These are phyloP conservation scores for Primulina eburnea DNA, from an alignment of 257 asterid genomes.

Conservation along the genomic window DNA sequence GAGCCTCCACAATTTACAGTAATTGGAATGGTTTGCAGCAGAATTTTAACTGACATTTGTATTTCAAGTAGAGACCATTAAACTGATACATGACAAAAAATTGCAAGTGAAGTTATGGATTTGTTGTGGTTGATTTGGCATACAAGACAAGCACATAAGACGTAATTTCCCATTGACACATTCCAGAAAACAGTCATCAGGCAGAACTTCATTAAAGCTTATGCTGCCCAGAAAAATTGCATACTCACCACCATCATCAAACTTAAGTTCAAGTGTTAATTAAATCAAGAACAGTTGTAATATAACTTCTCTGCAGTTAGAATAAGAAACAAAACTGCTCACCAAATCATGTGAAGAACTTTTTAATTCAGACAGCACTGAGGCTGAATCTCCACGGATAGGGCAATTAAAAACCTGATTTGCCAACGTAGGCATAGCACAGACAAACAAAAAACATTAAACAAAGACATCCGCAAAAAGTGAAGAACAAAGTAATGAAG, in stretches of 20 bases:
- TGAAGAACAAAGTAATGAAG: neutral
- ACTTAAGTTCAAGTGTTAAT: constrained; percentile 9
- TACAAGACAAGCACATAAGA: neutral
- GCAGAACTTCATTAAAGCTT: neutral
- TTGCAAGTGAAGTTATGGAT: neutral
- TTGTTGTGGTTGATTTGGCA: neutral
- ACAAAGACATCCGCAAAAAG: constrained; percentile 8
- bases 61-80: neutral
- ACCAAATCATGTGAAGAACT: constrained; percentile 95
- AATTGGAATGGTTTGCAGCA: constrained; percentile 5
- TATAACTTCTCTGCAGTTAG: constrained; percentile 17
- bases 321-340: constrained; percentile 31
- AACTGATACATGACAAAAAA: neutral
- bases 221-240: constrained; percentile 15
- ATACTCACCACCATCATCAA: constrained; percentile 9
- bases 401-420: constrained; percentile 95
- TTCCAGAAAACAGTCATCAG: constrained; percentile 4
- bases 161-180: constrained; percentile 2
- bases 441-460: constrained; percentile 10
- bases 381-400: constrained; percentile 87
- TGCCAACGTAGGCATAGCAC: constrained; percentile 23
- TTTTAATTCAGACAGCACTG: constrained; percentile 74
- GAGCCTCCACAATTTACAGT: neutral
- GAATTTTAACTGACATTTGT: constrained; percentile 1
- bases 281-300: neutral